Percentiles rank a stretch among this genome's conserved stretches.
These are phyloP conservation scores for Phytophthora pluvialis DNA, from an alignment of 352 stramenopile genomes.

Conservation along the genomic window DNA sequence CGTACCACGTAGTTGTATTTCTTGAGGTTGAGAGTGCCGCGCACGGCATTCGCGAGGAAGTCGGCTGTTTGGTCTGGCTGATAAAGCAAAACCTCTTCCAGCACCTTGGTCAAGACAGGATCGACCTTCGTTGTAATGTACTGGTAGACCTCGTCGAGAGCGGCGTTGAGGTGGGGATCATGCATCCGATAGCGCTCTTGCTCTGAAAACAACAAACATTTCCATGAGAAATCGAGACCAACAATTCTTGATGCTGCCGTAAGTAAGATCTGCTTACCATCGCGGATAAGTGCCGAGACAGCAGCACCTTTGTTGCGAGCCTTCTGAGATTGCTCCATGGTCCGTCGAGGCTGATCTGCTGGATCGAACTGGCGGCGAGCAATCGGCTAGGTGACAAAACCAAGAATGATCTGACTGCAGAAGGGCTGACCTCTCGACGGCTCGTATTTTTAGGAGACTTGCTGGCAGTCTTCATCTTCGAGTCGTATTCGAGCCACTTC, in stretches of 20 bases:
- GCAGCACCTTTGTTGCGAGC: conserved; percentile 62
- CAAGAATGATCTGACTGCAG: conserved; percentile 14
- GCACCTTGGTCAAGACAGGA: conserved; percentile 59
- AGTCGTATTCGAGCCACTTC: conserved; percentile 21
- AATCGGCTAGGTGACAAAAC: conserved; percentile 1
- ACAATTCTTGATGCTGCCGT: neutral
- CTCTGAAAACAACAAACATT: conserved; percentile 40
- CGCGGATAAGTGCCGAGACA: conserved; percentile 53
- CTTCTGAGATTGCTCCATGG: conserved; percentile 50
- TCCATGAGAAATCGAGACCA: neutral
- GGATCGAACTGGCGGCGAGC: neutral
- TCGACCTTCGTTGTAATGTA: conserved; percentile 78
- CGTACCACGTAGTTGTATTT: conserved; percentile 80
- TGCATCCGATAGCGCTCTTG: conserved; percentile 64
- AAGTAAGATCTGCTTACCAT: conserved; percentile 36
- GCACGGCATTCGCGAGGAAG: conserved; percentile 71
- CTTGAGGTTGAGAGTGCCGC: conserved; percentile 68
- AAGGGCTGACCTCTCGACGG: neutral
- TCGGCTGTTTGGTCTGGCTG: conserved; percentile 77
- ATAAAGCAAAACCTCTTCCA: conserved; percentile 78
- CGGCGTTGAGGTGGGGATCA: conserved; percentile 52
- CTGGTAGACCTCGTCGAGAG: conserved; percentile 68
- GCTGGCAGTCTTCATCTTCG: conserved; percentile 35
- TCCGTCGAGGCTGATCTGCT: neutral
- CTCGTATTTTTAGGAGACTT: conserved; percentile 46